Base-by-base conservation (phyloP, 768 basidiomycete species). In the Podaxis sp. region DNA sequence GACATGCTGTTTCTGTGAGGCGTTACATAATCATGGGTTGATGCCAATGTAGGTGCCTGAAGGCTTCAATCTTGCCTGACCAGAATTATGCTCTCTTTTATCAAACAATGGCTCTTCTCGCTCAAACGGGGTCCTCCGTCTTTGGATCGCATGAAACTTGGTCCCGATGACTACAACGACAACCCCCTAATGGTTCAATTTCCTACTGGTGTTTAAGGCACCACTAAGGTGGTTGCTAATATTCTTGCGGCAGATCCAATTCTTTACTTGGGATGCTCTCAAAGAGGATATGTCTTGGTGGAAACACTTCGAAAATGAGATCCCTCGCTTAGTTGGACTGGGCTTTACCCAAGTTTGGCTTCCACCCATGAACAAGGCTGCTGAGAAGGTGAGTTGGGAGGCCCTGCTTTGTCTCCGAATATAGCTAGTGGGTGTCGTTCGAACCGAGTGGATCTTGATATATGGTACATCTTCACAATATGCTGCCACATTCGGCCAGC, bases 291-390 rank as follows among this genome's bases (percentile, higher is more conserved):
- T 84, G 76, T 90, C 86, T 69, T 93, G 92, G 91, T 94, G 92
- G 91, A 78, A 79, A 66, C 84, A 90, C 70, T 78, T 93, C 37
- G 85, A 89, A 69, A 65, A 64, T 9, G 85, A 91, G 67, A 73
- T 89, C 10, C 87, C 90, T 11, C 73, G 67, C 46, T 79, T 94
- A 18, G 81, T 81, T 4, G 76, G 81, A 48, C 75, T 90, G 63
- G 92, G 91, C 13, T 79, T 92, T 65, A 92, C 91, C 0, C 90
- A 91, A 69, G 78, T 86, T 2, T 94, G 91, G 91, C 73, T 93
- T 35, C 91, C 91, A 36, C 92, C 91, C 5, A 88, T 90, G 16
- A 89, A 89, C 69, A 93, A 92, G 70, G 91, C 88, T 14, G 87
- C 84, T 71, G 72, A 76, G 57, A 80, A 78, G 67, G 90, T 88